These are phyloP conservation scores for Claviceps pusilla DNA, from an alignment of 2,329 filamentous ascomycete species.

Conservation along the genomic window DNA sequence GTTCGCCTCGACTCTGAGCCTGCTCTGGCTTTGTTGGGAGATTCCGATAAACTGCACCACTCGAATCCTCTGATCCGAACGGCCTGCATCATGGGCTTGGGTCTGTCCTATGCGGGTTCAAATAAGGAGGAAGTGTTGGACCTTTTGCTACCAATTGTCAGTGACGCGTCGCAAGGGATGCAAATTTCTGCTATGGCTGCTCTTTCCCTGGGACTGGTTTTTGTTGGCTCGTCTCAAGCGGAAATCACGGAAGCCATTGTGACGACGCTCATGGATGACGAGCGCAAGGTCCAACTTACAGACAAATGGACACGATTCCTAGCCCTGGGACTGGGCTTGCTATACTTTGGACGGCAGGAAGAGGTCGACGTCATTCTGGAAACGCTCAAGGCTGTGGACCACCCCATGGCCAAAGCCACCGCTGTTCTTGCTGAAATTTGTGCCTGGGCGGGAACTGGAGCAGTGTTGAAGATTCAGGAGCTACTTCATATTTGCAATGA, in stretches of 20 bases:
- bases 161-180: slow-evolving; percentile 75
- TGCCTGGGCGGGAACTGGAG: slow-evolving; percentile 93
- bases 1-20: slow-evolving; percentile 82
- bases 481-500: slow-evolving; percentile 96
- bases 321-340: slow-evolving; percentile 76
- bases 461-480: slow-evolving; percentile 93
- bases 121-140: slow-evolving; percentile 84
- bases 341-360: slow-evolving; percentile 94
- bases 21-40: slow-evolving; percentile 70
- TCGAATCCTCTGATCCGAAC: slow-evolving; percentile 66
- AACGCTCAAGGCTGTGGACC: slow-evolving; percentile 90
- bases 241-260: slow-evolving; percentile 88
- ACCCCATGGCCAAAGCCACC: slow-evolving; percentile 93
- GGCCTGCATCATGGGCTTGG: slow-evolving; percentile 88
- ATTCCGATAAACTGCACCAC: slow-evolving; percentile 62
- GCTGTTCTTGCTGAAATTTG: slow-evolving; percentile 90
- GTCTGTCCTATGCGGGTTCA: slow-evolving; percentile 84
- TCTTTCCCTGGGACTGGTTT: slow-evolving; percentile 75
- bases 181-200: slow-evolving; percentile 94
- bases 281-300: slow-evolving; percentile 76
- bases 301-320: slow-evolving; percentile 98
- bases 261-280: slow-evolving; percentile 83
- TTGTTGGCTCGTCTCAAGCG: slow-evolving; percentile 80
- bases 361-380: slow-evolving; percentile 97
- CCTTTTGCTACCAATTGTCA: slow-evolving; percentile 70